Percentiles rank a stretch among this genome's conserved stretches.
phyloP scores from a whole-genome alignment of 2,329 filamentous ascomycete genomes.

The Colletotrichum chlorophyti region DNA sequence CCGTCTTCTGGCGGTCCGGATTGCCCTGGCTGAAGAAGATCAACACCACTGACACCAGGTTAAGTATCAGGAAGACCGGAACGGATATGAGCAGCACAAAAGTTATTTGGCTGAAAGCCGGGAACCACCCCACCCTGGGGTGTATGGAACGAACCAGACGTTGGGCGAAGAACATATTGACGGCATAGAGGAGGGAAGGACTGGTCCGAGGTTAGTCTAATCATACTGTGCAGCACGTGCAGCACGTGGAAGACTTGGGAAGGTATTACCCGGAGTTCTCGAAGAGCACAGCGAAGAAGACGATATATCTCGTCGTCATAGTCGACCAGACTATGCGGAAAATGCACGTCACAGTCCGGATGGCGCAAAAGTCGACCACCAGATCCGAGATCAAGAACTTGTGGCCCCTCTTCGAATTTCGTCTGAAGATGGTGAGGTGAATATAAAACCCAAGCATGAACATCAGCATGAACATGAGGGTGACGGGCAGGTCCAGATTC shows the following conservation, averaged over 20 bases:
- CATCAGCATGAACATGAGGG: conserved; percentile 33
- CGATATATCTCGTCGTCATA: conserved; percentile 33
- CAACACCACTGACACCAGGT: conserved; percentile 37
- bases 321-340: conserved; percentile 45
- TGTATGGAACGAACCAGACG: conserved; percentile 46
- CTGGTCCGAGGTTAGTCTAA: conserved; percentile 26
- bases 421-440: conserved; percentile 33
- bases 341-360: conserved; percentile 40
- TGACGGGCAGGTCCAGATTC: conserved; percentile 33
- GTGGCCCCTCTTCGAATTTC: conserved; percentile 41
- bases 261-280: conserved; percentile 42
- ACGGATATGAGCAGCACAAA: conserved; percentile 36
- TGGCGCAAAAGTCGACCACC: conserved; percentile 45
- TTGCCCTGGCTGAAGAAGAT: conserved; percentile 34
- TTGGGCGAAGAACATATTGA: conserved; percentile 47
- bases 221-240: background rate
- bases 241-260: background rate
- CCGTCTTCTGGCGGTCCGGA: conserved; percentile 15
- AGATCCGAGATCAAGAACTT: conserved; percentile 45
- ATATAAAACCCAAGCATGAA: conserved; percentile 33
- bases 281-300: conserved; percentile 43
- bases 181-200: conserved; percentile 41
- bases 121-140: conserved; percentile 43
- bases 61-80: conserved; percentile 37
- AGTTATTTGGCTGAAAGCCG: conserved; percentile 32